These are phyloP conservation scores for Massospora cicadina DNA, from an alignment of 371 early-diverging fungal genomes.

Conservation along the genomic window DNA sequence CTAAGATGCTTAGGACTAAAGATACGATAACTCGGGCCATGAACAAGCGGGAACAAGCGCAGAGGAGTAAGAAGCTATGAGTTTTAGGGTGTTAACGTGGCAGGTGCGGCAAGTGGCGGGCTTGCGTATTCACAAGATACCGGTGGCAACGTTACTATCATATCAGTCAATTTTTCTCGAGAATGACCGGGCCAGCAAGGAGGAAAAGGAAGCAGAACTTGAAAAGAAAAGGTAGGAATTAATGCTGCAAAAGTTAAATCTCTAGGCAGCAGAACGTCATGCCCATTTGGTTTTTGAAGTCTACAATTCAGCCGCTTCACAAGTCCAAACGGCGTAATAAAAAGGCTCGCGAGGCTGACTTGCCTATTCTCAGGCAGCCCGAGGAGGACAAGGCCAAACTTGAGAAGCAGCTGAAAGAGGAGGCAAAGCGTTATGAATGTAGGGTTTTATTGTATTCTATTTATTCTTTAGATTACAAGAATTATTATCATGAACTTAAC, in stretches of 20 bases:
- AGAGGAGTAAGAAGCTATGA: background rate
- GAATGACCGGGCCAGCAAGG: conserved; percentile 47
- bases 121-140: conserved; percentile 50
- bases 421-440: background rate
- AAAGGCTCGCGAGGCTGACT: background rate
- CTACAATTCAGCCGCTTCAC: conserved; percentile 6
- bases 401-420: conserved; percentile 1
- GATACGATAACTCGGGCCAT: conserved; percentile 6
- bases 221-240: conserved; percentile 29
- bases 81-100: background rate
- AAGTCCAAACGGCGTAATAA: background rate
- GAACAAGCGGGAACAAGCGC: conserved; percentile 6
- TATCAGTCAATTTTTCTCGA: conserved; percentile 60
- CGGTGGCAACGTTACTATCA: conserved; percentile 50
- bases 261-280: conserved; percentile 8
- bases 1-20: background rate
- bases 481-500: background rate
- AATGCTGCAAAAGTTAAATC: background rate
- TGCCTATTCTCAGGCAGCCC: background rate
- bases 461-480: background rate
- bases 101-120: conserved; percentile 23
- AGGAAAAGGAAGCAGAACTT: conserved; percentile 43
- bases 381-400: background rate
- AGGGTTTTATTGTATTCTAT: background rate
- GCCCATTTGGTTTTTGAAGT: conserved; percentile 7